phyloP scores from a whole-genome alignment of 2,329 filamentous ascomycete species.

The Macrophomina pseudophaseolina region DNA sequence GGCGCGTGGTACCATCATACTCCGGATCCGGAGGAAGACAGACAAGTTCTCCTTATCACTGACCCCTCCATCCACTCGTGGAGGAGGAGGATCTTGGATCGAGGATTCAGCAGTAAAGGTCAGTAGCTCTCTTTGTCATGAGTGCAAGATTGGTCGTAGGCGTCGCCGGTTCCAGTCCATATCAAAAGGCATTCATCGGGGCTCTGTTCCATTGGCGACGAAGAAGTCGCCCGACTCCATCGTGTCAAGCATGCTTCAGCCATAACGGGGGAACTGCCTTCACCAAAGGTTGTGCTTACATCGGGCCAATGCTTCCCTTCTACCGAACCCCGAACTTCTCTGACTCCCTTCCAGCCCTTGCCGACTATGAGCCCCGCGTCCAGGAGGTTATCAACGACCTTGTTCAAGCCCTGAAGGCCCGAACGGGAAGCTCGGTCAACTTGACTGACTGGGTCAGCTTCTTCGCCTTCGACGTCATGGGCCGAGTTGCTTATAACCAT shows the following conservation, averaged over 20 bases:
- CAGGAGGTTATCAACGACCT: constrained; percentile 37
- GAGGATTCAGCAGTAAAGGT: constrained; percentile 37
- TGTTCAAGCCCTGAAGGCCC: constrained; percentile 35
- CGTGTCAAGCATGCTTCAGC: too few relatives aligned
- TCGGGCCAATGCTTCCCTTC: not conserved
- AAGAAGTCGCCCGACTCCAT: too few relatives aligned
- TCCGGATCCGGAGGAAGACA: constrained; percentile 28
- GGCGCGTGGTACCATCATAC: constrained; percentile 35
- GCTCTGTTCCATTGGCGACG: too few relatives aligned
- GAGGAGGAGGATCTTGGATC: constrained; percentile 40
- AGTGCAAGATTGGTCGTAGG: too few relatives aligned
- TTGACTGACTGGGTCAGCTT: constrained; percentile 44
- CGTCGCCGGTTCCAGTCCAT: too few relatives aligned
- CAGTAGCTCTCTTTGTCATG: not conserved
- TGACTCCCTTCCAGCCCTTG: not conserved
- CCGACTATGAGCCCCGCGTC: constrained; percentile 40
- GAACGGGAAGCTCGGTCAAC: constrained; percentile 31
- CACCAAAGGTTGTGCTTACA: not conserved
- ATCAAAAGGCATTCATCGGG: too few relatives aligned
- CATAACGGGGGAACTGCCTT: too few relatives aligned
- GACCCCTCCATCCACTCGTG: constrained; percentile 34
- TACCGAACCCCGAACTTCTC: too few relatives aligned
- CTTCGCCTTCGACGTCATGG: constrained; percentile 57
- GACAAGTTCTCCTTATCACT: constrained; percentile 30
- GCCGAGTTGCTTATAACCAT: constrained; percentile 50